These are phyloP conservation scores for Seiridium unicorne DNA, from an alignment of 2,329 filamentous ascomycete species.

Conservation along the genomic window DNA sequence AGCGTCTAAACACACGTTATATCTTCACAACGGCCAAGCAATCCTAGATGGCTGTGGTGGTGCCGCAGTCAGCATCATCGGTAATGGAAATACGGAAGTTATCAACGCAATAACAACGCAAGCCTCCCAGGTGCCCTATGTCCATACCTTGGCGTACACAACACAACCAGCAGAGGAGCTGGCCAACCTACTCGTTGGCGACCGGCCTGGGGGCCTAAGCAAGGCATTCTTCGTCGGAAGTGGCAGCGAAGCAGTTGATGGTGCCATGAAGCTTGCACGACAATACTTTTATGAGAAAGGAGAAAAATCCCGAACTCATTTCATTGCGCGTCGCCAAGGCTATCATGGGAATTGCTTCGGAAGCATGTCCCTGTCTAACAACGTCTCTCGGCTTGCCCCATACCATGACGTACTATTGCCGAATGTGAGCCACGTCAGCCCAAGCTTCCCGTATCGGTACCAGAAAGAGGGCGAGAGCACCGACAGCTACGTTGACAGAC, in stretches of 20 bases:
- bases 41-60: conserved; percentile 74
- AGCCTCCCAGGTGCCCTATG: conserved; percentile 25
- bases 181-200: neutral
- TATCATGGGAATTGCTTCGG: conserved; percentile 72
- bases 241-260: conserved; percentile 60
- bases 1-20: neutral
- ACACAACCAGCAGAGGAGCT: neutral
- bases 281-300: conserved; percentile 63
- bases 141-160: conserved; percentile 8
- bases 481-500: conserved; percentile 52
- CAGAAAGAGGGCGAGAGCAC: conserved; percentile 47
- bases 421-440: conserved; percentile 55
- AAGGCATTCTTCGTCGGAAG: neutral
- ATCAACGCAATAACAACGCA: conserved; percentile 58
- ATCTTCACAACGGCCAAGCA: neutral
- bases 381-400: conserved; percentile 54
- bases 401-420: conserved; percentile 56
- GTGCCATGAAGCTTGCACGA: conserved; percentile 63
- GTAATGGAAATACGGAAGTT: conserved; percentile 63
- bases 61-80: conserved; percentile 70
- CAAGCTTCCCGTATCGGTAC: conserved; percentile 64
- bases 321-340: conserved; percentile 63
- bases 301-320: conserved; percentile 52
- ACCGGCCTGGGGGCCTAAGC: neutral
- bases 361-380: conserved; percentile 57